These are phyloP conservation scores for Sphaerulina populicola DNA, from an alignment of 2,329 filamentous ascomycete species.

Conservation along the genomic window DNA sequence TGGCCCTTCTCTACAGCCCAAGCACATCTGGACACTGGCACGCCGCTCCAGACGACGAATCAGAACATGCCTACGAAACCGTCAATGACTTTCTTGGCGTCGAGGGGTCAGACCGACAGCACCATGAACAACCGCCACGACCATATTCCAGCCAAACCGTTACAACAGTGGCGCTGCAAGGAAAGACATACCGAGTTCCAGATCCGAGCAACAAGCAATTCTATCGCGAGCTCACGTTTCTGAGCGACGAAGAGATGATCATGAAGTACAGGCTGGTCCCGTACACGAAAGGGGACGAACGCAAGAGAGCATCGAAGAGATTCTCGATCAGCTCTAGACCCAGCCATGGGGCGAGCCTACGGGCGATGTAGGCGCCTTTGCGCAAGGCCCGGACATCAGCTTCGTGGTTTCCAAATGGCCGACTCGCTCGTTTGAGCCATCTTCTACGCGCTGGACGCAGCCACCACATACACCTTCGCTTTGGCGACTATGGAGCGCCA, in stretches of 20 bases:
- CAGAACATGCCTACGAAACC: constrained; percentile 6
- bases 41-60: constrained; percentile 4
- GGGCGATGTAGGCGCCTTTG: background rate
- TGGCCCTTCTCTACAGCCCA: constrained; percentile 9
- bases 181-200: constrained; percentile 12
- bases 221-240: constrained; percentile 15
- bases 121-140: background rate
- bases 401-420: too few species aligned
- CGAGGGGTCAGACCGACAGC: background rate
- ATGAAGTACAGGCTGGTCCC: constrained; percentile 12
- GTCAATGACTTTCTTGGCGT: constrained; percentile 12
- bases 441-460: too few species aligned
- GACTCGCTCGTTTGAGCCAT: too few species aligned
- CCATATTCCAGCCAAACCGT: background rate
- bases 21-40: constrained; percentile 9
- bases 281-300: constrained; percentile 9
- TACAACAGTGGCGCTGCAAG: constrained; percentile 12
- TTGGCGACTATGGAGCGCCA: too few species aligned
- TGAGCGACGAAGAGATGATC: constrained; percentile 15
- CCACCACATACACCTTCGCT: too few species aligned
- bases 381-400: too few species aligned
- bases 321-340: background rate
- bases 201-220: constrained; percentile 9
- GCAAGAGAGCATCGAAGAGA: background rate
- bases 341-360: background rate